These are phyloP conservation scores for Fusarium subglutinans DNA, from an alignment of 2,329 filamentous ascomycete genomes.

Conservation along the genomic window DNA sequence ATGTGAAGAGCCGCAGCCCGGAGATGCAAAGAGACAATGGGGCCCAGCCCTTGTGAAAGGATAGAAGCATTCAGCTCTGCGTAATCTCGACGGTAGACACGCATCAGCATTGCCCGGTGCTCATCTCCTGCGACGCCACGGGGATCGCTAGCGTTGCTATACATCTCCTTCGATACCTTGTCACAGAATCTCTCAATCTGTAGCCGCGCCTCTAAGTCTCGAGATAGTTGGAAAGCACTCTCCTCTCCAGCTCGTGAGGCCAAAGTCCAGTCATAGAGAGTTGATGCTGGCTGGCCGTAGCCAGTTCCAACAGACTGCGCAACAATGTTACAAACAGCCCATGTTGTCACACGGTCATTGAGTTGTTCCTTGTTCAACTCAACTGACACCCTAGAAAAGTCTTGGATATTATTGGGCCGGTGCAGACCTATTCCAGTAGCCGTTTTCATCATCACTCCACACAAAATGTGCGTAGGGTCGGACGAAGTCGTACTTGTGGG, in stretches of 20 bases:
- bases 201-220: constrained; percentile 73
- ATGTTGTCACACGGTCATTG: constrained; percentile 80
- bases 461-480: constrained; percentile 83
- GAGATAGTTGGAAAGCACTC: constrained; percentile 65
- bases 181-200: constrained; percentile 80
- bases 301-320: constrained; percentile 84
- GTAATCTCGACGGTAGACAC: constrained; percentile 72
- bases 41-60: constrained; percentile 66
- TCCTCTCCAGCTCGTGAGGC: constrained; percentile 68
- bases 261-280: constrained; percentile 78
- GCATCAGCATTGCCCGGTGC: constrained; percentile 72
- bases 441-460: constrained; percentile 87
- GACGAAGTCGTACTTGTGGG: constrained; percentile 83
- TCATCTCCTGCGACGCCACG: constrained; percentile 74
- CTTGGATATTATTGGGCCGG: constrained; percentile 81
- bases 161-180: constrained; percentile 82
- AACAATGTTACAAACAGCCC: constrained; percentile 87
- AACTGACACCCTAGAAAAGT: constrained; percentile 79
- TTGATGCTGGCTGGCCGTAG: constrained; percentile 83
- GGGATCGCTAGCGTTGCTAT: constrained; percentile 79
- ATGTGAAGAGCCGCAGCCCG: constrained; percentile 79
- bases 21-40: constrained; percentile 72
- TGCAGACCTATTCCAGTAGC: constrained; percentile 86
- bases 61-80: constrained; percentile 70
- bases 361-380: constrained; percentile 83